Evolutionary conservation across 2,329 filamentous ascomycete species (phyloP), one percentile per base, ranked within the genome.

Genomic region (Coleophoma eucalyptorum): DNA sequence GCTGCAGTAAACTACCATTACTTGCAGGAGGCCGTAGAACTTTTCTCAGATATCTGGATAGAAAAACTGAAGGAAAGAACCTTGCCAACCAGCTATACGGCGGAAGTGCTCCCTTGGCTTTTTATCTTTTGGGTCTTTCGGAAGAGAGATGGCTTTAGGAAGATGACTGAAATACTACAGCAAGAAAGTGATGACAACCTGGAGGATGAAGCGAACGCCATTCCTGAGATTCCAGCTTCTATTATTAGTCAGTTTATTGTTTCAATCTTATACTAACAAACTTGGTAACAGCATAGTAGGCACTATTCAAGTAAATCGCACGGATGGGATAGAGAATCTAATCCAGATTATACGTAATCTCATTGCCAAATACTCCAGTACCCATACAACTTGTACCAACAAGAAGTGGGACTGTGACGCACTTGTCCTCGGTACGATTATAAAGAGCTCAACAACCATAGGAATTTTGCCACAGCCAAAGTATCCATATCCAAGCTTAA

Each of bases 11-110:
- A 76, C 50, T 69, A 68, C 26, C 74, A 73, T 54, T 62, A 66
- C 46, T 72, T 72, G 52, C 55, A 64, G 15, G 73, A 76, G 42
- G 68, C 69, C 0, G 67, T 75, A 2, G 70, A 74, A 46, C 53
- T 69, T 1, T 73, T 72, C 43, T 65, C 68, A 1, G 66, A 72
- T 7, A 61, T 63, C 7, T 76, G 75, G 75, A 64, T 75, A 45
- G 50, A 65, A n/a, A 47, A 55, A 31, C 48, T 58, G 31, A 51
- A 55, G 43, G 48, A 53, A n/a, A 54, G 58, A 18, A 53, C 53
- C 3, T 43, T 60, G 37, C 56, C 58, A 21, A 50, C 41, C n/a
- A 20, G 37, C 7, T 60, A 60, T 31, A 57, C 50, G 15, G 49
- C 51, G 31, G 53, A 58, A 15, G 56, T 60, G 20, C 31, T 60